A percentile compares a stretch with the other conserved stretches of the same genome.
Conservation (phyloP, 441 rosid genomes). For the Pelargonium cotyledonis region DNA sequence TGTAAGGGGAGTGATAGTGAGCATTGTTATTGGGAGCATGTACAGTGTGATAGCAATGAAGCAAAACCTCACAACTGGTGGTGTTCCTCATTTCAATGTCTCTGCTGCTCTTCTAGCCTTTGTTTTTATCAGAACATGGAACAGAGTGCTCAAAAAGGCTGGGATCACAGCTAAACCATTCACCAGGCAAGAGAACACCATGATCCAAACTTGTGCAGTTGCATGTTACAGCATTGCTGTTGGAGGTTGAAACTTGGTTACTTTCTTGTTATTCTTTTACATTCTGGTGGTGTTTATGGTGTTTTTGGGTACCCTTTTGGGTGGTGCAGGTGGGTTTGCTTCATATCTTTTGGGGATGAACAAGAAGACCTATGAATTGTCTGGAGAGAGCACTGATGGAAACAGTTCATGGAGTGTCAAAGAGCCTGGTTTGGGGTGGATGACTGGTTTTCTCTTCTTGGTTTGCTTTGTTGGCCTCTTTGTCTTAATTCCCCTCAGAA, state of each 20-base stretch:
- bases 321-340: slow-evolving; percentile 75
- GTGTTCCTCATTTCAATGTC: slow-evolving; percentile 86
- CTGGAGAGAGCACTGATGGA: slow-evolving; percentile 51
- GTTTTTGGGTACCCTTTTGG: neutral
- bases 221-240: slow-evolving; percentile 84
- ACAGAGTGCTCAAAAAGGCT: slow-evolving; percentile 56
- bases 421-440: slow-evolving; percentile 90
- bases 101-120: slow-evolving; percentile 81
- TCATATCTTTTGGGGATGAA: slow-evolving; percentile 79
- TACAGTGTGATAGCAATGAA: slow-evolving; percentile 81
- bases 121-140: slow-evolving; percentile 67
- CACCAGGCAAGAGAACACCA: slow-evolving; percentile 82
- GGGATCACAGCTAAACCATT: slow-evolving; percentile 65
- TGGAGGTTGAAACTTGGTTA: slow-evolving; percentile 43
- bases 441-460: slow-evolving; percentile 70
- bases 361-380: slow-evolving; percentile 54
- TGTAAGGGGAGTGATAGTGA: slow-evolving; percentile 54
- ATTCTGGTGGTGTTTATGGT: neutral
- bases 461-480: slow-evolving; percentile 75
- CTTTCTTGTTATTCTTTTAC: neutral
- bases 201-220: slow-evolving; percentile 83
- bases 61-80: slow-evolving; percentile 83
- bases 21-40: slow-evolving; percentile 55
- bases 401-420: slow-evolving; percentile 54
- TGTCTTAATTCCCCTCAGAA: slow-evolving; percentile 79